Evolutionary conservation across 306 rosid species (phyloP), one percentile per base, ranked within the genome.

Genomic region (Cucurbita moschata): DNA sequence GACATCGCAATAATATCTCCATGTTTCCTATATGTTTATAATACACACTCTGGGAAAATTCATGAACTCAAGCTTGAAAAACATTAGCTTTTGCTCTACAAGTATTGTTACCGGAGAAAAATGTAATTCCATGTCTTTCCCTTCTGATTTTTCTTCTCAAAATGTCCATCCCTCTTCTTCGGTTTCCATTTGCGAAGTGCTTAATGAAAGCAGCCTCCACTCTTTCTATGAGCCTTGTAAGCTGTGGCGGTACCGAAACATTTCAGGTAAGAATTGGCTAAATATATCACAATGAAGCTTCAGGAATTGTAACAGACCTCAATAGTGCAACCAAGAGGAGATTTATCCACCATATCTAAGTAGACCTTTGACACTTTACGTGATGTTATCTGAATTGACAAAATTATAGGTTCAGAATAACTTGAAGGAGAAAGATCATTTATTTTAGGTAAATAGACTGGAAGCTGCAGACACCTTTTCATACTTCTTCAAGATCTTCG

Each of bases 401-500:
- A 42, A 42, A n/a, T 18, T n/a, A 52, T n/a, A 65, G 61, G 56
- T 56, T 37, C 21, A 70, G 61, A 37, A 14, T 37, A 37, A 37
- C 46, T 38, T 35, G 76, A 62, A 75, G 61, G 55, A 54, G 58
- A 18, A 30, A 50, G 44, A 30, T 26, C 4, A 15, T 30, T 8
- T 9, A 70, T 15, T 68, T 16, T 13, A 50, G 26, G 55, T 50
- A 15, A 70, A 68, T 68, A 68, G 57, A 70, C 14, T 9, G 59
- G 19, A 26, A 30, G 44, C 14, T 51, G 59, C 37, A 6, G 74
- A 50, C 46, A 90, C 97, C 97, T 87, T 91, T 71, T 91, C 96
- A 75, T 91, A 85, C 78, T 89, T 91, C 90, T 91, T 91, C 96
- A 87, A 81, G 77, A 91, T 91, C 86, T 91, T 91, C 6, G 91